These are phyloP conservation scores for Sclerotinia glacialis DNA, from an alignment of 2,329 filamentous ascomycete genomes.

Conservation along the genomic window DNA sequence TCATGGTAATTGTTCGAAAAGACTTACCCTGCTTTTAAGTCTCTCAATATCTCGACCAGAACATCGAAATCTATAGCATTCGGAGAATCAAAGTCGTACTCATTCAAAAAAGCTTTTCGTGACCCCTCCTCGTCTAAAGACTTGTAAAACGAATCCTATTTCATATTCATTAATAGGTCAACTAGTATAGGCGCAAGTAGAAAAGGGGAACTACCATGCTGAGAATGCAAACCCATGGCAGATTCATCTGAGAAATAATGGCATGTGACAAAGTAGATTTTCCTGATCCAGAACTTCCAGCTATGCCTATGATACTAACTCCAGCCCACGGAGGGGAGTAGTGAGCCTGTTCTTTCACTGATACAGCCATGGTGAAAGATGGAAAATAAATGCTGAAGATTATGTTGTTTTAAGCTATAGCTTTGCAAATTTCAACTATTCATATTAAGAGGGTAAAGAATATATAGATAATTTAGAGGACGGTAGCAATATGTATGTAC, in stretches of 20 bases:
- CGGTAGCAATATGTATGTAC: constrained; percentile 7
- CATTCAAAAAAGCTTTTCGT: constrained; percentile 77
- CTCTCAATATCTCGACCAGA: constrained; percentile 72
- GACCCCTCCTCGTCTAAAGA: constrained; percentile 77
- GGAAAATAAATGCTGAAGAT: neutral
- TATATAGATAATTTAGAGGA: neutral
- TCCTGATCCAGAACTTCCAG: constrained; percentile 88
- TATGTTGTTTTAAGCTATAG: neutral
- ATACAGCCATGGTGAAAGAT: constrained; percentile 26
- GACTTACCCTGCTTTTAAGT: constrained; percentile 84
- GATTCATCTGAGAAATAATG: constrained; percentile 82
- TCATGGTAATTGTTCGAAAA: neutral
- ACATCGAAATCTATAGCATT: constrained; percentile 93
- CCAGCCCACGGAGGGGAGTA: constrained; percentile 96
- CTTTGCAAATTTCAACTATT: neutral
- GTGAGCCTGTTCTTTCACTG: constrained; percentile 51
- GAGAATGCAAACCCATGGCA: constrained; percentile 97
- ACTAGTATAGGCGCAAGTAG: neutral
- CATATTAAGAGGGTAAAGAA: neutral
- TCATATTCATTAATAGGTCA: neutral
- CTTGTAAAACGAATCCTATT: constrained; percentile 95
- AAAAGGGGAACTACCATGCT: constrained; percentile 68
- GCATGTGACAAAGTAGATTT: constrained; percentile 93
- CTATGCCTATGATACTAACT: constrained; percentile 93
- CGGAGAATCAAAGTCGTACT: constrained; percentile 94